Evolutionary conservation across 345 rosid species (phyloP).

Genomic region (Aurinia saxatilis): DNA sequence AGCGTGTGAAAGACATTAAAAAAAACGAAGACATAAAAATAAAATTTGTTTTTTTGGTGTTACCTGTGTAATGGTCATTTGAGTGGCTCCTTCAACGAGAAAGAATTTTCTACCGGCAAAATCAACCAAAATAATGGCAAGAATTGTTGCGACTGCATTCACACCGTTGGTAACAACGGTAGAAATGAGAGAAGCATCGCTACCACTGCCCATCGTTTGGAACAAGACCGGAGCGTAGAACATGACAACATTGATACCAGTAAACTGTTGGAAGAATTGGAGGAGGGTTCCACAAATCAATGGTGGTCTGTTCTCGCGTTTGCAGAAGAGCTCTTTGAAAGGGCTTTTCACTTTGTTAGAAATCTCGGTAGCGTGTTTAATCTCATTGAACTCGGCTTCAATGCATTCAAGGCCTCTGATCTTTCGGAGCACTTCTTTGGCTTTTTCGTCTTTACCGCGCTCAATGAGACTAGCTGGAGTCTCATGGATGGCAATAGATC

Average conservation of each 20-base stretch:
- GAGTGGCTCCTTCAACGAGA: conserved; percentile 13
- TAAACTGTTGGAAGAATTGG: conserved; percentile 66
- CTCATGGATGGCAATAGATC: conserved; percentile 54
- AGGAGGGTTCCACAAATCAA: conserved; percentile 39
- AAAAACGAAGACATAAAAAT: background rate
- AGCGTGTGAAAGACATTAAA: too few relatives aligned
- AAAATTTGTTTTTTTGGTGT: background rate
- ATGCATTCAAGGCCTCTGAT: conserved; percentile 53
- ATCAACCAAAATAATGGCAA: conserved; percentile 6
- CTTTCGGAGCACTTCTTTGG: conserved; percentile 29
- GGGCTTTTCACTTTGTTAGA: conserved; percentile 40
- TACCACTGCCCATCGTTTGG: conserved; percentile 30
- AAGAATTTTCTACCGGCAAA: conserved; percentile 5
- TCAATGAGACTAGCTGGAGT: conserved; percentile 65
- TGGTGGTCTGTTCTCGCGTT: conserved; percentile 38
- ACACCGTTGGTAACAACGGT: conserved; percentile 25
- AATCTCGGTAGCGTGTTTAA: conserved; percentile 36
- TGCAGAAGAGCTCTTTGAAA: conserved; percentile 28
- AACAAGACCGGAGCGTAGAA: conserved; percentile 34
- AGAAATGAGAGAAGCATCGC: conserved; percentile 14
- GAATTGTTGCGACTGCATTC: conserved; percentile 13
- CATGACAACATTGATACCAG: conserved; percentile 45
- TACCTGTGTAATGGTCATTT: conserved; percentile 23
- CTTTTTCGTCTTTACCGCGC: conserved; percentile 41
- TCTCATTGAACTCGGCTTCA: conserved; percentile 39